Conservation (phyloP, 805 yeast species). For the Diddensiella transvaalensis region DNA sequence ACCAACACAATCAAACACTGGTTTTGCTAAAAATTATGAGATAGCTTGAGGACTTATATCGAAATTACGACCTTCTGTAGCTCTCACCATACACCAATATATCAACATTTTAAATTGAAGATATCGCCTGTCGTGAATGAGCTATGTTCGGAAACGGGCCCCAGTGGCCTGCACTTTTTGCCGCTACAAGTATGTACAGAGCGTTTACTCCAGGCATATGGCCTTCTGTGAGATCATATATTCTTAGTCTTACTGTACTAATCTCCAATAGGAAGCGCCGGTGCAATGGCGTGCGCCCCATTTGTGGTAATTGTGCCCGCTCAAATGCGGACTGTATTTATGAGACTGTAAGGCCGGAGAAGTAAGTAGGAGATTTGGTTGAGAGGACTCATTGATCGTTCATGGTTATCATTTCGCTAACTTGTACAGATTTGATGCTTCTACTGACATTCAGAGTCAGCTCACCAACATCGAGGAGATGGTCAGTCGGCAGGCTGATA, state of each 20-base stretch:
- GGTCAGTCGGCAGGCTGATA: neutral
- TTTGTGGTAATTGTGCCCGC: slow-evolving; percentile 10
- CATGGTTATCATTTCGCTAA: neutral
- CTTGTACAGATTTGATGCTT: neutral
- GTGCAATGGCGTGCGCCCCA: slow-evolving; percentile 13
- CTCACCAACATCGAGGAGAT: neutral
- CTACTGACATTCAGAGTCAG: slow-evolving; percentile 1
- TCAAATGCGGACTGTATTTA: slow-evolving; percentile 13
- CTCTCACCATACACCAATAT: neutral
- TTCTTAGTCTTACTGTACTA: neutral
- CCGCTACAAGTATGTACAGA: slow-evolving; percentile 9
- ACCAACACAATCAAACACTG: too few relatives aligned
- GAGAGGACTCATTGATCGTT: too few relatives aligned
- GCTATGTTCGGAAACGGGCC: slow-evolving; percentile 11
- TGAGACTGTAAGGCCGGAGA: slow-evolving; percentile 4
- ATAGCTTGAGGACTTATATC: neutral
- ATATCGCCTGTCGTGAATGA: slow-evolving; percentile 1
- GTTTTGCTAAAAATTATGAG: too few relatives aligned
- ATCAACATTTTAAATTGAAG: neutral
- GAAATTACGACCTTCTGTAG: neutral
- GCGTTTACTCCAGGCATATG: neutral
- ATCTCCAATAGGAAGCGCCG: slow-evolving; percentile 12
- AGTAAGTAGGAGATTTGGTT: neutral
- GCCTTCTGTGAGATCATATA: neutral
- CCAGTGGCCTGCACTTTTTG: slow-evolving; percentile 15